Base-by-base conservation (phyloP, 2,329 filamentous ascomycete species). In the Alternaria solani region DNA sequence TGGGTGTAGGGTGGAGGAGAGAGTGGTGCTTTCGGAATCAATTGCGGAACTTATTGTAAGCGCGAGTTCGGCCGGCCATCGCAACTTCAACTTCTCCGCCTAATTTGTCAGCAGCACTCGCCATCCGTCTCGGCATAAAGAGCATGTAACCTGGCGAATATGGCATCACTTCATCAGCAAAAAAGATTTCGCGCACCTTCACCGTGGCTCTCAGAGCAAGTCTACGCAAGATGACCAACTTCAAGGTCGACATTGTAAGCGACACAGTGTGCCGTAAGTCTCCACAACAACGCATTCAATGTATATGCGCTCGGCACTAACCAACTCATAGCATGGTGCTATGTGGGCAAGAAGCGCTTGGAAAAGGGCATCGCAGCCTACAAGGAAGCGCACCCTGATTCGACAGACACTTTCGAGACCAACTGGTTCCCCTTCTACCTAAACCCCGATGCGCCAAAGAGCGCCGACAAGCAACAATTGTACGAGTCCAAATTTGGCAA, bases 351-450 rank as follows among this genome's bases (percentile, higher is more conserved):
- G 75, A 88, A 88, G 64, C 88, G 91, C 38, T 86, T 96, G 39
- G 87, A 90, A 51, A 86, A 85, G 62, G 92, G 90, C 63, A 94
- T 96, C 62, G 75, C 82, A 8, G 77, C 86, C 30, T 92, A 91
- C 81, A 85, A 87, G 71, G 82, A 85, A 69, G 81, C 83, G 39
- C 82, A 92, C 67, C 88, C 90, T 0, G 68, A 72, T 4, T 86
- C 82, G 9, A 78, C 84, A 39, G 90, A 94, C 79, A 91, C 85
- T 20, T 94, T 96, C 80, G 85, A 83, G 47, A 87, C 91, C 14
- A 85, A 84, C 62, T 96, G 92, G 91, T 84, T 86, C 62, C 90
- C 93, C 2, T 96, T 91, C 81, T 94, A 94, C 76, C 86, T 96
- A 53, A 89, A 94, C 72, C 90, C 91, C 0, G 82, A 83, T 47